Percentiles rank a stretch among this genome's conserved stretches.
Conservation (phyloP, 2,329 filamentous ascomycete genomes). For the Aspergillus oerlinghausenensis region DNA sequence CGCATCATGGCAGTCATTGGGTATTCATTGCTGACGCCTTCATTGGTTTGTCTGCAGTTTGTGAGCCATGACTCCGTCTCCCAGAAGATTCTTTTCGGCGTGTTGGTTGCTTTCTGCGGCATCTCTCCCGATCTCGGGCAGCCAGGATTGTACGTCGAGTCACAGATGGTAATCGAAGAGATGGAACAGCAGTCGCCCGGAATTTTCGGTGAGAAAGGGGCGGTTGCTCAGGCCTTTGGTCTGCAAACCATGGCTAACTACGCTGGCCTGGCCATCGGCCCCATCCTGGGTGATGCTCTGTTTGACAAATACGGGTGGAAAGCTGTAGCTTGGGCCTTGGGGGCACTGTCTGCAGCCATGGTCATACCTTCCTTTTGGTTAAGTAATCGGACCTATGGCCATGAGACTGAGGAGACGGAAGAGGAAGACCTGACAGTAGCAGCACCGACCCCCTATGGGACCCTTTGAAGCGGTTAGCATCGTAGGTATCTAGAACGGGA, state of each 20-base stretch:
- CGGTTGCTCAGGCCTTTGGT: slow-evolving; percentile 61
- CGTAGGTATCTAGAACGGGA: not conserved
- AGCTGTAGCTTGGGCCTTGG: slow-evolving; percentile 22
- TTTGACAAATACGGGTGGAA: slow-evolving; percentile 23
- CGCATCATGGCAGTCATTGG: slow-evolving; percentile 53
- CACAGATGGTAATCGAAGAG: slow-evolving; percentile 47
- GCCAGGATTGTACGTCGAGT: slow-evolving; percentile 66
- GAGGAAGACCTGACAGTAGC: slow-evolving; percentile 1
- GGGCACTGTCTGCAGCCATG: slow-evolving; percentile 19
- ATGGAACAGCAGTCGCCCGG: slow-evolving; percentile 61
- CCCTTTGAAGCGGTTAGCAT: not conserved
- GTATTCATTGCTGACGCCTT: slow-evolving; percentile 55
- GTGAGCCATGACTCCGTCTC: slow-evolving; percentile 51
- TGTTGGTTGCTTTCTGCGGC: slow-evolving; percentile 58
- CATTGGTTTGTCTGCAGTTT: slow-evolving; percentile 60
- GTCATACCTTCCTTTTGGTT: slow-evolving; percentile 18
- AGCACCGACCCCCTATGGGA: not conserved
- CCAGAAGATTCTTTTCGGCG: slow-evolving; percentile 62
- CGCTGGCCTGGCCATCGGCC: slow-evolving; percentile 55
- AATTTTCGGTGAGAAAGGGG: slow-evolving; percentile 55
- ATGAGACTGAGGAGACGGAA: slow-evolving; percentile 5
- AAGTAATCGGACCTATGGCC: slow-evolving; percentile 2
- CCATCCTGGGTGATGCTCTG: slow-evolving; percentile 48
- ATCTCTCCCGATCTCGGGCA: slow-evolving; percentile 53
- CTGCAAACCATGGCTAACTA: slow-evolving; percentile 58